Conservation (phyloP, 345 rosid species). For the Alliaria petiolata region DNA sequence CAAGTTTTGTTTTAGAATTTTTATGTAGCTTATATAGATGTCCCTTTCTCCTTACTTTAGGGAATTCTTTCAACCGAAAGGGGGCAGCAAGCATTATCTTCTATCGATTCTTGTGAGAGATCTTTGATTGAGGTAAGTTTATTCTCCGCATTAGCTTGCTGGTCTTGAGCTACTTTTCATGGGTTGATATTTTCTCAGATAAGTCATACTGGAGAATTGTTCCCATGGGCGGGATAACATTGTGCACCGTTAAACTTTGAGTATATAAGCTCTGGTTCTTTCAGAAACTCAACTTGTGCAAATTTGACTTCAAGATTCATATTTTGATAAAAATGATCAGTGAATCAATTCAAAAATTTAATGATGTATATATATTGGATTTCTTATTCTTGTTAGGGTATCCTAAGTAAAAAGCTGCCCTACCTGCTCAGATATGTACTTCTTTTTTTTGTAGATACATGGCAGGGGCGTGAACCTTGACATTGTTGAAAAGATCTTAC, state of each 20-base stretch:
- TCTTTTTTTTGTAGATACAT: constrained; percentile 55
- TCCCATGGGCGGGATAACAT: background rate
- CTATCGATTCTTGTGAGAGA: constrained; percentile 71
- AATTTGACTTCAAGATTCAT: no score
- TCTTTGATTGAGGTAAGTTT: constrained; percentile 72
- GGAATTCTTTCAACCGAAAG: constrained; percentile 94
- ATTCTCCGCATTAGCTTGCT: constrained; percentile 19
- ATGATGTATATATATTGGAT: background rate
- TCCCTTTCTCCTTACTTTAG: constrained; percentile 36
- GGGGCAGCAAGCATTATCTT: constrained; percentile 64
- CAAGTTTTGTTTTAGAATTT: background rate
- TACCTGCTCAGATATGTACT: background rate
- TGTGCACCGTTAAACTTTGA: background rate
- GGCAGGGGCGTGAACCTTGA: constrained; percentile 70
- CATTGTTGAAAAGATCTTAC: constrained; percentile 65
- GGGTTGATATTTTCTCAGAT: constrained; percentile 4
- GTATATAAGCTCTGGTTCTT: constrained; percentile 5
- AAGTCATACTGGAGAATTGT: background rate
- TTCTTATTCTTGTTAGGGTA: constrained; percentile 10
- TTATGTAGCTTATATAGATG: constrained; percentile 4
- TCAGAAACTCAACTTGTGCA: background rate
- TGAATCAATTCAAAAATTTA: background rate
- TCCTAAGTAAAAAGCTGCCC: background rate
- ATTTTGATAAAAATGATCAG: background rate
- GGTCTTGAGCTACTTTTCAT: constrained; percentile 4